phyloP scores from a whole-genome alignment of 169 alveolate genomes.

The Pseudocohnilembus persalinus region DNA sequence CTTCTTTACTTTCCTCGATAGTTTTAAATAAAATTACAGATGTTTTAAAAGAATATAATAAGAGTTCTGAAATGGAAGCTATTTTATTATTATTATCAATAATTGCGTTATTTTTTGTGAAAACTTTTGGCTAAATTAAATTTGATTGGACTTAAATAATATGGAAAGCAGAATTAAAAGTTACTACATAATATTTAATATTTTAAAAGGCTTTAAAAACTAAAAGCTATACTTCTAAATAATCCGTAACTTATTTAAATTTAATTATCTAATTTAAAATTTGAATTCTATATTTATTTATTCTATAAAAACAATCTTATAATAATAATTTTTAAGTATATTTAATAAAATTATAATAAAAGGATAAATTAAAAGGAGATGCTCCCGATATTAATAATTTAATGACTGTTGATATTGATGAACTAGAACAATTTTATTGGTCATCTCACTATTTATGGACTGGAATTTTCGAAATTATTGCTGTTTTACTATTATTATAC shows the following conservation, averaged over 20 bases:
- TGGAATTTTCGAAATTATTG: background rate
- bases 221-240: background rate
- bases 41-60: too few relatives aligned
- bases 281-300: too few relatives aligned
- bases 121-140: background rate
- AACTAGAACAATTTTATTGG: constrained; percentile 23
- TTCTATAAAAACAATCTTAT: background rate
- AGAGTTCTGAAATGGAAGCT: too few relatives aligned
- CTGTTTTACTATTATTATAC: constrained; percentile 21
- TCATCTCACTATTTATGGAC: constrained; percentile 3
- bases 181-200: background rate
- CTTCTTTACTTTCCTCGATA: too few relatives aligned
- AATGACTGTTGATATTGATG: constrained; percentile 46
- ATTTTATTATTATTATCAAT: too few relatives aligned
- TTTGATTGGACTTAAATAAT: background rate
- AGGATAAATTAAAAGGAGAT: background rate
- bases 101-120: too few relatives aligned
- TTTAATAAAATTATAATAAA: too few relatives aligned
- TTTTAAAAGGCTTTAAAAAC: background rate
- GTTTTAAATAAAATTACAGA: too few relatives aligned
- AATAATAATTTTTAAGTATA: too few relatives aligned
- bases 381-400: constrained; percentile 36
- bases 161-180: background rate
- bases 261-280: too few relatives aligned
- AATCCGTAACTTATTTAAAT: background rate